Base-by-base conservation (phyloP, 805 yeast genomes). In the Saccharomycopsis sp. region DNA sequence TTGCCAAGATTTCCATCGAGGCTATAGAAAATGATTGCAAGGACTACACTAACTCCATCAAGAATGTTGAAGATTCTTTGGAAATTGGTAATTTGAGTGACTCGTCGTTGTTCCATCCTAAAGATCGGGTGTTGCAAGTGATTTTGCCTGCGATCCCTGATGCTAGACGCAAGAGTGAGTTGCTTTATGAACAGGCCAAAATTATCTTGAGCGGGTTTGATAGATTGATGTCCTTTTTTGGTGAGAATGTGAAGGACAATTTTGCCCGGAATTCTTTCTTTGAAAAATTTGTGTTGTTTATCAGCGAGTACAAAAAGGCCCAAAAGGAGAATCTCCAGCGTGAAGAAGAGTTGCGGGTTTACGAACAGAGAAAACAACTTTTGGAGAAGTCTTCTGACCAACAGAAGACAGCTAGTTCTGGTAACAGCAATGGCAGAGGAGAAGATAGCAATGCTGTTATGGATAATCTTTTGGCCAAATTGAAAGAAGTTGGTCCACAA, bases 71-170 rank as follows among this genome's bases (percentile, higher is more conserved):
- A 45, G 69, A 75, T 13, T 82, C 96, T 1, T 62, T 88, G 15
- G 76, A 77, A 30, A 75, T 75, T 51, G 99, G 98, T 15, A 85
- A 84, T 53, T 67, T 92, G 53, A 85, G 95, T 53, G 89, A 85
- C 48, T 71, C 86, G 1, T 63, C 73, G 1, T 65, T 65, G 35
- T 75, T 92, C 53, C 97, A 94, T 59, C 96, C 96, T 1, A 68
- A 71, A 30, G 99, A 92, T 60, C 68, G 68, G 44, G 75, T 88
- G 9, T 55, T 88, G 44, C 57, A 63, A 1, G 71, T 70, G 31
- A 75, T 87, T 4, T 54, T 73, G 30, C 76, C 80, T 5, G 79
- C 77, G 9, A 58, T 94, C 34, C 84, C 87, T 16, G 77, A 73
- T 37, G 96, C 96, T 2, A 68, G 80, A 41, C 69, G 72, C 36